Base-by-base conservation (phyloP, 2,329 filamentous ascomycete genomes). In the Phialophora macrospora region DNA sequence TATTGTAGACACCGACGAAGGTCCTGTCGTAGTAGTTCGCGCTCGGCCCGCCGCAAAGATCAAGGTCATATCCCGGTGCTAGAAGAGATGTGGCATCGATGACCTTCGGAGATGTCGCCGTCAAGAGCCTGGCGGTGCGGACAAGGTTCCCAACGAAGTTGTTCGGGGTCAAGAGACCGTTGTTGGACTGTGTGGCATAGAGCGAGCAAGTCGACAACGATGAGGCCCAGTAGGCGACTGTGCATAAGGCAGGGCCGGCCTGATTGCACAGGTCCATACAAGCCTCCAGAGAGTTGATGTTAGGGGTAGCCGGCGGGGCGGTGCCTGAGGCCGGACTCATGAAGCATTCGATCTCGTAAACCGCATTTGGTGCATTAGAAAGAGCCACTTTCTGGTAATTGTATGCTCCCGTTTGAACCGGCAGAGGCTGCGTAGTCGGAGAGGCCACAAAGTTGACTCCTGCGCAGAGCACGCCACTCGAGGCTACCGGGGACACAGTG, bases 311-410 rank as follows among this genome's bases (percentile, higher is more conserved):
- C 1, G 12, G 20, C 26, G n/a, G 24, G 14, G 32, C 48, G 1
- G n/a, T 14, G 12, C 55, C 48, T 20, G 51, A 48, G 20, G 30
- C 14, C 26, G 38, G 2, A 34, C 20, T 58, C 66, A 63, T 65
- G n/a, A 32, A 64, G 52, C 66, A 68, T 51, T 66, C 60, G n/a
- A 68, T 46, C 38, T 68, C 66, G n/a, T 66, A 66, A 1, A 64
- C 63, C 5, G 20, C 12, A 26, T 17, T 60, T 32, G 60, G 60
- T 6, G 32, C 34, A 57, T 62, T 55, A 14, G 60, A 52, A 12
- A 68, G 32, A 6, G 60, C 63, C 20, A 68, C 61, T 54, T 68
- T 68, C 26, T 64, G 60, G 32, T 66, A 66, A 34, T 68, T 68
- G 34, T 66, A 68, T 14, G 60, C 66, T 6, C 66, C 66, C 9